Conservation (phyloP, 345 rosid species). For the Streptanthus diversifolius region DNA sequence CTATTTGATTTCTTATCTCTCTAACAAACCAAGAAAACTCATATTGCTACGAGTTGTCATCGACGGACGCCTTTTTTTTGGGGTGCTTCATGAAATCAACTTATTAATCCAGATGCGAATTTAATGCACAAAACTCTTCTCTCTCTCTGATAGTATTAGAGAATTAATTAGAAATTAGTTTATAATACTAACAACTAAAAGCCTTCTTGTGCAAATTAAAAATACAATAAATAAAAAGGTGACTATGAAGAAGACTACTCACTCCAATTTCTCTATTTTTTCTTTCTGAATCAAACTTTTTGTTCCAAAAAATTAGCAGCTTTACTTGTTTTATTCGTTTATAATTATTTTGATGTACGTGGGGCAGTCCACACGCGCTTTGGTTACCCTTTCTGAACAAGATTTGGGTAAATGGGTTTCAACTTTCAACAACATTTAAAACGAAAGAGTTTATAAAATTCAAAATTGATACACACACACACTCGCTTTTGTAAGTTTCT, state of each 20-base stretch:
- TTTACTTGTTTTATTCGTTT: background rate
- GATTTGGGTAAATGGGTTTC: background rate
- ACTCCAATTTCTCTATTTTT: background rate
- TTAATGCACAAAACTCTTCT: too few species aligned
- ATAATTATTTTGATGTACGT: background rate
- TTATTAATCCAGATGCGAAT: too few species aligned
- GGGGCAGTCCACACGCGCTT: slow-evolving; percentile 26
- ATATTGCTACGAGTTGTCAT: background rate
- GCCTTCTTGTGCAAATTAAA: background rate
- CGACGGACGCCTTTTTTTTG: too few species aligned
- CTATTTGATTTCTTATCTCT: background rate
- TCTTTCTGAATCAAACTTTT: background rate
- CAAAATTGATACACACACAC: background rate
- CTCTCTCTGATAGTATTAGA: too few species aligned
- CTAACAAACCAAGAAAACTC: background rate
- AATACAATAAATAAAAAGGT: background rate
- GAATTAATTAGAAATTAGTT: too few species aligned
- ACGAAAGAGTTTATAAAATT: background rate
- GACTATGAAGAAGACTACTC: background rate
- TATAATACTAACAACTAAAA: background rate
- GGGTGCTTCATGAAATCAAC: too few species aligned
- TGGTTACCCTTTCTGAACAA: background rate
- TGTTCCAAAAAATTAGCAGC: background rate
- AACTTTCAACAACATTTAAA: background rate
- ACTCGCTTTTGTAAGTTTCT: background rate